Base-by-base conservation (phyloP, 495 filamentous ascomycete genomes). In the Xylaria cubensis region DNA sequence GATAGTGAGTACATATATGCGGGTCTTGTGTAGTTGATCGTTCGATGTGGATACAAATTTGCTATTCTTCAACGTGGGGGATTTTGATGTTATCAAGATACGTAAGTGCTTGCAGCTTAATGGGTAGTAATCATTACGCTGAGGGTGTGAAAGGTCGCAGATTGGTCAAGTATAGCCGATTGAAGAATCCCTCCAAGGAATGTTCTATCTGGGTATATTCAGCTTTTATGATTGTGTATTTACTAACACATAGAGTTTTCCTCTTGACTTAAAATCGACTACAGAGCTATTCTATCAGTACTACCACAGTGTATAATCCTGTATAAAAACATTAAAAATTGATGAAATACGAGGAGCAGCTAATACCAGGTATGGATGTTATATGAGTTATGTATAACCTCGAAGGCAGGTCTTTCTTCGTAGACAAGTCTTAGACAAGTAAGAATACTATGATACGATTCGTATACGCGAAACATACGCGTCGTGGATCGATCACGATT, bases 401-500 rank as follows among this genome's bases (percentile, higher is more conserved):
- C 2, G 26, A n/a, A 44, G 7, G 39, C 21, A 21, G 17, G 19
- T 34, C 10, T 8, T 21, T 61, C 24, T 4, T 21, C 9, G 32
- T 8, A 59, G 4, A 10, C n/a, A 21, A 15, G 15, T 12, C n/a
- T 17, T 61, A 19, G 32, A 39, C 21, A 39, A 39, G 39, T 29
- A 64, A 17, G 34, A 44, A 34, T 61, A 61, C 39, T 9, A 8
- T n/a, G 29, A 17, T 36, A 17, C 0, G 29, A 17, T 36, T 7
- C 0, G 1, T 29, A 29, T 29, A n/a, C 63, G 64, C 64, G 64
- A 67, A 67, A 53, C 32, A 32, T 36, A 67, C 46, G 64, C 64
- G 64, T 66, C 64, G 46, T 53, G 26, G 17, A 19, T 46, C 39
- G 10, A 63, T 63, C 26, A 44, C 17, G 24, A 26, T 19, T n/a